Evolutionary conservation across 1,284 basidiomycete species (phyloP), one percentile per base, ranked within the genome.

Genomic region (Schizophyllum commune): DNA sequence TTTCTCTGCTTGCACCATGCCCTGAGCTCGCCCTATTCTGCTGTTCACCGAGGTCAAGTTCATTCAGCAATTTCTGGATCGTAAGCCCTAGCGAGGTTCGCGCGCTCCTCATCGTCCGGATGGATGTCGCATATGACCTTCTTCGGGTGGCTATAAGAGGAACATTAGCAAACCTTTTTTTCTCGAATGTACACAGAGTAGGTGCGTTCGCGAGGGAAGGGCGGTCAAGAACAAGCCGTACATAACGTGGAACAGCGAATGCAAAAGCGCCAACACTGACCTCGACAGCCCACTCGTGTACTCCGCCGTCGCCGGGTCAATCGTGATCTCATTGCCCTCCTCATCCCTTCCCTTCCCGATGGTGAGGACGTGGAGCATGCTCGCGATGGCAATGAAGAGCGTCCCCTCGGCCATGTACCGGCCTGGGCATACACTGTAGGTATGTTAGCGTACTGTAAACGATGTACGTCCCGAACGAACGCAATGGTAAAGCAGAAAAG

Each of bases 301-400:
- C 60, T 61, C 60, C 9, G 59, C 47, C 7, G 58, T 32, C 39
- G 27, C 53, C 9, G 27, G 53, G 19, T 55, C 20, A 3, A 60
- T 59, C 17, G 61, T 61, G 19, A 62, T 59, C 5, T 54, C 52
- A 5, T 55, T 19, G 0, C 63, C 63, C 19, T 62, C 58, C 2
- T 61, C 57, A 6, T 53, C 56, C 0, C 55, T 7, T 1, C 57
- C 60, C 52, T 64, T 64, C 13, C 27, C 56, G 55, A 65, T 60
- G 15, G 61, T 53, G 51, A 65, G 61, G 15, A 59, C 53, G 1
- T 58, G 47, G 9, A 65, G 33, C 13, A 60, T 55, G 13, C 56
- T 63, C 1, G 52, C 64, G 13, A 58, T 55, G 1, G 56, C n/a
- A 5, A 63, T 61, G 60, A 58, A 65, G 11, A 65, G 4, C 1